Percentiles rank a stretch among this genome's conserved stretches.
Evolutionary conservation across 306 rosid genomes (phyloP).

Genomic region (Crataegus laevigata): DNA sequence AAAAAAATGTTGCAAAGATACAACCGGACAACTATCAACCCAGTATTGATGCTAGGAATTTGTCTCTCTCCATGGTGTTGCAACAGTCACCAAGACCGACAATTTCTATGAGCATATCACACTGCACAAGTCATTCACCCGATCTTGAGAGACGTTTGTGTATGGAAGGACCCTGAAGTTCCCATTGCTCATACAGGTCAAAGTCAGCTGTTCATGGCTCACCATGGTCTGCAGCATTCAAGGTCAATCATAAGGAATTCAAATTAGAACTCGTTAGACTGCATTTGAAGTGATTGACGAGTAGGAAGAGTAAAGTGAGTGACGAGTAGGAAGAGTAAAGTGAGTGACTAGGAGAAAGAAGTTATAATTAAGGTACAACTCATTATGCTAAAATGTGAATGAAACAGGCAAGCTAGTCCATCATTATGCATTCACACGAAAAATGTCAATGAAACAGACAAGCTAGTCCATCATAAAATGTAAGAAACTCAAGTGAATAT

Average conservation of each 20-base stretch:
- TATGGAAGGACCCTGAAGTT: constrained; percentile 70
- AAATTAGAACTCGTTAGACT: background rate
- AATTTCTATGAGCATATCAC: constrained; percentile 45
- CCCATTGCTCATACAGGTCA: constrained; percentile 73
- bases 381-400: no score
- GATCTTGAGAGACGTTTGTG: constrained; percentile 56
- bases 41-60: background rate
- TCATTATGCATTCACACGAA: no score
- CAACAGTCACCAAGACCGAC: constrained; percentile 5
- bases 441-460: no score
- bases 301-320: background rate
- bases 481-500: no score
- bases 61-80: background rate
- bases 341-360: background rate
- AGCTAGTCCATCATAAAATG: no score
- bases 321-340: background rate
- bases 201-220: constrained; percentile 67
- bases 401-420: no score
- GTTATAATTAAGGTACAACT: no score
- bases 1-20: no score
- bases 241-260: background rate
- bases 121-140: constrained; percentile 70
- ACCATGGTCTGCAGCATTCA: constrained; percentile 70
- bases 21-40: background rate
- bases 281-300: background rate